Evolutionary conservation across 192 early-diverging fungal genomes (phyloP).

Genomic region (Chytriomyces sp.): DNA sequence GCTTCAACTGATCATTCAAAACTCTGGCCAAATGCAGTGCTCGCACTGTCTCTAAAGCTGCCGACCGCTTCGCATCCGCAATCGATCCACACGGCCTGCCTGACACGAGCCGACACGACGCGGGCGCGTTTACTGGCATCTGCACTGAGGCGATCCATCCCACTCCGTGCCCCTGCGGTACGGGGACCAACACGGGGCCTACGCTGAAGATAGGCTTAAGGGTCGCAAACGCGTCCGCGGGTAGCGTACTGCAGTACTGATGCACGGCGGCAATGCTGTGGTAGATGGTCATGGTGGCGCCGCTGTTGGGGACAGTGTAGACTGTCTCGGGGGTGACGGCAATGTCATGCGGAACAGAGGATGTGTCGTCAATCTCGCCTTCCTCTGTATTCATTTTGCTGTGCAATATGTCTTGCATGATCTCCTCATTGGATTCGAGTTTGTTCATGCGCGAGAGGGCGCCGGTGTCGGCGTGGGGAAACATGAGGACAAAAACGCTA

Average conservation of each 20-base stretch:
- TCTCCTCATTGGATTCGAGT: conserved; percentile 26
- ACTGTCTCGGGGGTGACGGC: background rate
- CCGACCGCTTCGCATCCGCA: conserved; percentile 65
- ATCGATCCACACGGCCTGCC: conserved; percentile 52
- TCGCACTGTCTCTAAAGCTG: conserved; percentile 72
- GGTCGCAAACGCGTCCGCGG: conserved; percentile 55
- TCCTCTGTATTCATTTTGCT: conserved; percentile 1
- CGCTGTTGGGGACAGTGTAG: conserved; percentile 61
- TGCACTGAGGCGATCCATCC: conserved; percentile 20
- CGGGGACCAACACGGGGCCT: background rate
- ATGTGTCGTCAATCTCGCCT: conserved; percentile 21
- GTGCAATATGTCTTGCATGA: conserved; percentile 20
- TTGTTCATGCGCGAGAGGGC: conserved; percentile 18
- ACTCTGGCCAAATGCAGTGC: conserved; percentile 67
- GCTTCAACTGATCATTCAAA: conserved; percentile 75
- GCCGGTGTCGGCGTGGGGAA: conserved; percentile 34
- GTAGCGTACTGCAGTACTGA: conserved; percentile 74
- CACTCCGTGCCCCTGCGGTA: background rate
- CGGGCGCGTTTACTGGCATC: conserved; percentile 34
- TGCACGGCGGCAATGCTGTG: conserved; percentile 67
- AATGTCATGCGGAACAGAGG: background rate
- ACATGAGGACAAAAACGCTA: conserved; percentile 72
- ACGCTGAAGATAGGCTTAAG: conserved; percentile 59
- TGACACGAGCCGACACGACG: conserved; percentile 18
- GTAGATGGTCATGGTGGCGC: conserved; percentile 71